Base-by-base conservation (phyloP, 2,329 filamentous ascomycete species). In the Fusarium luffae region DNA sequence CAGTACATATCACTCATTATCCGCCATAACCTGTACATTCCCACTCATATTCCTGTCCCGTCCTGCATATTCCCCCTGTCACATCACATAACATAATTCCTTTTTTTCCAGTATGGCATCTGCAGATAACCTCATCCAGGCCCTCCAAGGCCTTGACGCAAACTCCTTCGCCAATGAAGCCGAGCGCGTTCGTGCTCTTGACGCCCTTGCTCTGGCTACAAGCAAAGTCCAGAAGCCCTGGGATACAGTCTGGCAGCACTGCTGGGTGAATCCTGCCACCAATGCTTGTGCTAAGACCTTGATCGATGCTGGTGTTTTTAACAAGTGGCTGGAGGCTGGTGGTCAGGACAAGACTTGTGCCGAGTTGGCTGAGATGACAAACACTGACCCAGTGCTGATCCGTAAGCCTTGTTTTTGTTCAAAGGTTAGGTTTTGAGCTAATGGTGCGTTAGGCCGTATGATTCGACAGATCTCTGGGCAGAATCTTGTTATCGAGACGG, bases 231-330 rank as follows among this genome's bases (percentile, higher is more conserved):
- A 80, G 59, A 77, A 75, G 25, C 80, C 79, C 0, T 82, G 79
- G 78, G 79, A 82, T 51, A 77, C 78, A 11, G 77, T 77, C 4
- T 81, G 79, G 77, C 77, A 80, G 19, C 79, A 82, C 27, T 76
- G 73, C 30, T 79, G 80, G 76, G 76, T 77, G 8, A 78, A 75
- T 32, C 63, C 64, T 3, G 72, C 74, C 0, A 80, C 77, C n/a
- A 76, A 77, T 43, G 76, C 76, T 5, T 75, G 76, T n/a, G 69
- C 76, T 61, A 81, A 80, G 57, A 79, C 78, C 2, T 73, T 82
- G 28, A 80, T 81, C 48, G 78, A 81, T 59, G 76, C 75, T 16
- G 79, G 78, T 19, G 62, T 81, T 4, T 82, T 82, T 34, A 66
- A 54, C 11, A 78, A 78, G 55, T 81, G 80, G 80, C 70, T 73